Base-by-base conservation (phyloP, 148 eudicot species). In the Gaultheria prostrata region DNA sequence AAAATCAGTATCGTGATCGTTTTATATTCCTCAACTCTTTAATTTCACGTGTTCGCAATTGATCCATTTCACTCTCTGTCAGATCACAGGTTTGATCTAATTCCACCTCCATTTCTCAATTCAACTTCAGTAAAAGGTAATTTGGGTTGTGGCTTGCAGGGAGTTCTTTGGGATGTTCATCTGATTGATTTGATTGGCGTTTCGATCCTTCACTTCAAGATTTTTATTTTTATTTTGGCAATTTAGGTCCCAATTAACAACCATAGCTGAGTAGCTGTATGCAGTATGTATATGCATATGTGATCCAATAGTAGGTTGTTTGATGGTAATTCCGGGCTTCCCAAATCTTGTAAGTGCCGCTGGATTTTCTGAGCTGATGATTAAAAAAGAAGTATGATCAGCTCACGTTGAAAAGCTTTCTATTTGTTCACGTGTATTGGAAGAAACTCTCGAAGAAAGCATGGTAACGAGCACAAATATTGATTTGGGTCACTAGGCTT, bases 21-120 rank as follows among this genome's bases (percentile, higher is more conserved):
- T 20, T 30, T 69, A 35, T 20, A 24, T 26, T 14, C 46, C 54
- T 20, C 18, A 11, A 75, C 24, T 75, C 53, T 46, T n/a, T 0
- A 39, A 39, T 39, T 0, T 73, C 69, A 35, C 13, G 26, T 28
- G 7, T 21, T 24, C 57, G 4, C 56, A 80, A 15, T 46, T 17
- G 20, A 33, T 20, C 30, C 15, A 71, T 20, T 51, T 21, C 77
- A 13, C 1, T 11, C 11, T 35, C 35, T 35, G 14, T 9, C 20
- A 10, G 63, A 3, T 82, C 24, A 3, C n/a, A 72, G 77, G 78
- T 72, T 33, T 82, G 84, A 82, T 82, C 83, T 53, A 12, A n/a
- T 35, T 50, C 77, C 50, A 65, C 33, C 33, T 15, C 15, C 50
- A 32, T 1, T 71, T 51, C 33, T 35, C 46, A 12, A 15, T 32